phyloP scores from a whole-genome alignment of 139 green algal genomes.

The Haematococcus lacustris region DNA sequence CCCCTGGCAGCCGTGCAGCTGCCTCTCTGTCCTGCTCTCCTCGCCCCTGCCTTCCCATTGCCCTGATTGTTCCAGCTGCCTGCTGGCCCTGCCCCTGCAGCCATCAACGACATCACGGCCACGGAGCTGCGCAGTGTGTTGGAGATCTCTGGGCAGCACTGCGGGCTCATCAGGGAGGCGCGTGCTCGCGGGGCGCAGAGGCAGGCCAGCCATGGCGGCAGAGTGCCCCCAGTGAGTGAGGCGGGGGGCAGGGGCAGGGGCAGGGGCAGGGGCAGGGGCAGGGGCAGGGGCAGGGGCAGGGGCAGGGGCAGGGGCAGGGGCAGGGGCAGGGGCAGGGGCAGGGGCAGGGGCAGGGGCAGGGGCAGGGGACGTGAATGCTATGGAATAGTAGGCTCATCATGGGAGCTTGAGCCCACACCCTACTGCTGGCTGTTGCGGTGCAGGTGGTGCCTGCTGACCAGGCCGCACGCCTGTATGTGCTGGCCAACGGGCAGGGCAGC shows the following conservation, averaged over 20 bases:
- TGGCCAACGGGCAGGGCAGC: slow-evolving; percentile 75
- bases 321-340: neutral
- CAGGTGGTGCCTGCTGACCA: too few species aligned
- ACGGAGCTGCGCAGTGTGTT: slow-evolving; percentile 60
- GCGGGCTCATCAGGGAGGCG: slow-evolving; percentile 48
- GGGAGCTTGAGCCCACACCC: too few species aligned
- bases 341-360: neutral
- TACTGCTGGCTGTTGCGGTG: too few species aligned
- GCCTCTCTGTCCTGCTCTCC: too few species aligned
- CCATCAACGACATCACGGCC: slow-evolving; percentile 97
- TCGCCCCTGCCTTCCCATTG: too few species aligned
- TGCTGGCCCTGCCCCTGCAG: too few species aligned
- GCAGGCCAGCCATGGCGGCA: slow-evolving; percentile 6
- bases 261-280: neutral
- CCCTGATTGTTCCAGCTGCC: too few species aligned
- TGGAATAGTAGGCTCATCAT: too few species aligned
- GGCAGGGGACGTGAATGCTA: too few species aligned
- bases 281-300: neutral
- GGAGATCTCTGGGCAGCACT: slow-evolving; percentile 13
- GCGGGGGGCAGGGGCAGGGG: neutral
- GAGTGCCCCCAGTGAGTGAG: slow-evolving; percentile 10
- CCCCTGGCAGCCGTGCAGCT: too few species aligned
- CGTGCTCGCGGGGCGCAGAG: slow-evolving; percentile 36
- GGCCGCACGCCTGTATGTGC: slow-evolving; percentile 72
- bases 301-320: neutral